Conservation (phyloP, 2,329 filamentous ascomycete species). For the Sporothrix inflata region DNA sequence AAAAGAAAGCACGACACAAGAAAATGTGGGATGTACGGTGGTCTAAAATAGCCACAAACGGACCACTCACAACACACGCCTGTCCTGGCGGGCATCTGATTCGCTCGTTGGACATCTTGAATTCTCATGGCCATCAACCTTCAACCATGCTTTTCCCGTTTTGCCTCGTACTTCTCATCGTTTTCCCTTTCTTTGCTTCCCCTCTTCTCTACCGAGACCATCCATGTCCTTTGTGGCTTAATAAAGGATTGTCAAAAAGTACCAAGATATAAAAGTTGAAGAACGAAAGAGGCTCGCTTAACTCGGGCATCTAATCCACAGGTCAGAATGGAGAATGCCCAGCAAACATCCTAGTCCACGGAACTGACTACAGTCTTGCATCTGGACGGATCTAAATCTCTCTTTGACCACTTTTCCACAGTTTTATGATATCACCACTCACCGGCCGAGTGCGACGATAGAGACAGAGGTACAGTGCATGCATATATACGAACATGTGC, state of each 20-base stretch:
- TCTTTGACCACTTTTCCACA: not conserved
- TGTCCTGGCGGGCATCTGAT: not conserved
- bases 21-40: not conserved
- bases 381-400: not conserved
- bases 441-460: not conserved
- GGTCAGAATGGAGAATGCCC: not conserved
- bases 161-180: not conserved
- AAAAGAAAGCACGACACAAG: not conserved
- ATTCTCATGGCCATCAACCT: not conserved
- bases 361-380: not conserved
- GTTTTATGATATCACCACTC: not conserved
- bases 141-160: not conserved
- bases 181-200: not conserved
- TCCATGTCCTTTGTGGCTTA: not conserved
- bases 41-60: constrained; percentile 1
- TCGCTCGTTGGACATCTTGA: not conserved
- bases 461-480: not conserved
- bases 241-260: not conserved
- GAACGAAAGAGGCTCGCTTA: not conserved
- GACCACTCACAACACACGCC: not conserved
- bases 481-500: not conserved
- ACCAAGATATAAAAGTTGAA: not conserved
- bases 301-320: not conserved
- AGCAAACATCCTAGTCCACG: not conserved
- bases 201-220: not conserved